Base-by-base conservation (phyloP, 23 red algal genomes). In the Gracilaria domingensis region DNA sequence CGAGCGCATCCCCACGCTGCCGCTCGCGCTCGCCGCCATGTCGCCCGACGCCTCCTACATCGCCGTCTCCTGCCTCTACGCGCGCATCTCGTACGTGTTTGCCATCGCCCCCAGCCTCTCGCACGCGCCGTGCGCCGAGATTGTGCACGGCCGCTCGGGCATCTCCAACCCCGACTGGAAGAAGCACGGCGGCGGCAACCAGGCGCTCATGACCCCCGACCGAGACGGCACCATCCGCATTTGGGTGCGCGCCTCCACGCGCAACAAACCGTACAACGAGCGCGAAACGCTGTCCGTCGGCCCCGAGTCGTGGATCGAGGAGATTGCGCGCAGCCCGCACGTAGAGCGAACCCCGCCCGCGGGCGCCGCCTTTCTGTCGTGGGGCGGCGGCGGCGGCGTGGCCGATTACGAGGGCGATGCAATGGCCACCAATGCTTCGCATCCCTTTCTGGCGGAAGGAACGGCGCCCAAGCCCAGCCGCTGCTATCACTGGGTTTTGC, bases 131-230 rank as follows among this genome's bases (percentile, higher is more conserved):
- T 85, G 67, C 55, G 82, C 91, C 3, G 82, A 94, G 72, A 47
- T 94, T 54, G 81, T 72, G 18, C 88, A 85, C 69, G 95, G 95
- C 14, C 74, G 90, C 18, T 80, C 66, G 28, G 95, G 95, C 42
- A 69, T 98, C 11, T 55, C 88, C 8, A 86, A 80, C 26, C 61
- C 90, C 21, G 85, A 94, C 25, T 98, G 95, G 95, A 98, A 98
- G 73, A 75, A 58, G 36, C 56, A 84, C 13, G 90, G 95, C 23
- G 93, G 91, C 17, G 95, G 95, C 34, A 88, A 90, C 84, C 82
- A 82, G 33, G 95, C 95, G 53, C 82, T 98, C n/a, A 88, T 98
- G 72, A 91, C 91, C 28, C 49, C 80, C 9, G 95, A 98, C 84
- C 67, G 62, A 59, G 95, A 98, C 73, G 95, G 95, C 16, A 92